Percentiles rank a stretch among this genome's conserved stretches.
phyloP scores from a whole-genome alignment of 2,329 filamentous ascomycete species.

The Ilyonectria mors-panacis region DNA sequence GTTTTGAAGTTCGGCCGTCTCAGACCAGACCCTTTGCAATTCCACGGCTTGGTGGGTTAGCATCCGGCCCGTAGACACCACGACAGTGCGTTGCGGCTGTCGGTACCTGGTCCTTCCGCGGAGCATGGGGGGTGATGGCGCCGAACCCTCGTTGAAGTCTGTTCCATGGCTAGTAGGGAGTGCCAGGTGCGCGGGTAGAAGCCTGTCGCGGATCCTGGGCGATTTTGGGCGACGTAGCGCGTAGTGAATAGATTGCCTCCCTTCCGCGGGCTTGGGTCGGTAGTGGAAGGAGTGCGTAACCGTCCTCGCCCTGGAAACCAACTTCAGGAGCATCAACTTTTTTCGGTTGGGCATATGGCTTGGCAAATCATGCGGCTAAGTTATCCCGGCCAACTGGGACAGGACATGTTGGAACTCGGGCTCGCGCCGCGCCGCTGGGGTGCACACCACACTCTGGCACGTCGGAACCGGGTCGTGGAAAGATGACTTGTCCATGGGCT shows the following conservation, averaged over 20 bases:
- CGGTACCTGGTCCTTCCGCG: constrained; percentile 26
- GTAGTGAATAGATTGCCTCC: constrained; percentile 34
- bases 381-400: constrained; percentile 18
- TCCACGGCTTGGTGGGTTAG: constrained; percentile 27
- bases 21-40: constrained; percentile 35
- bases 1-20: constrained; percentile 35
- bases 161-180: constrained; percentile 17
- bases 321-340: constrained; percentile 4
- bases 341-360: constrained; percentile 26
- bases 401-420: not conserved
- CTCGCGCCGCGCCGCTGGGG: not conserved
- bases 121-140: constrained; percentile 25
- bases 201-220: constrained; percentile 23
- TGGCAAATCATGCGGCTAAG: constrained; percentile 22
- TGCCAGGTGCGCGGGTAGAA: constrained; percentile 11
- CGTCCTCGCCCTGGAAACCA: constrained; percentile 17
- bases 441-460: not conserved
- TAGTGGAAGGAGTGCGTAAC: constrained; percentile 29
- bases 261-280: constrained; percentile 40
- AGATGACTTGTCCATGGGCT: not conserved
- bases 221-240: constrained; percentile 20
- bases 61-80: constrained; percentile 11
- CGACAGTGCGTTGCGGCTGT: constrained; percentile 10
- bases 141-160: constrained; percentile 28
- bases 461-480: not conserved